Percentiles rank a stretch among this genome's conserved stretches.
phyloP scores from a whole-genome alignment of 2,329 filamentous ascomycete genomes.

The Chaetomium sp. region DNA sequence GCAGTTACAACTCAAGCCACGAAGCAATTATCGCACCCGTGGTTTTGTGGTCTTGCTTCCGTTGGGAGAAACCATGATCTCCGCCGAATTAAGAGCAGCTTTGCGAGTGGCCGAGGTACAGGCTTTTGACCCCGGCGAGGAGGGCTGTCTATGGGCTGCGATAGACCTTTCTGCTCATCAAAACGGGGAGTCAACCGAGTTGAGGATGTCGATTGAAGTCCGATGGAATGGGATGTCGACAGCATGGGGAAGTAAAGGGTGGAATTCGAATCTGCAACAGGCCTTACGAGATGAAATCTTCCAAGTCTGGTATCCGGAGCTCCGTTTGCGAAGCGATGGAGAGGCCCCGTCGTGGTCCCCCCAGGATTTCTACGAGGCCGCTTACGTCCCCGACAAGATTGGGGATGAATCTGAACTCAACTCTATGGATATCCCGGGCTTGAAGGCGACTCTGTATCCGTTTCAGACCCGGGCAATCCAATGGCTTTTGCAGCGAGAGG shows the following conservation, averaged over 20 bases:
- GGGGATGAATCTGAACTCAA: slow-evolving; percentile 30
- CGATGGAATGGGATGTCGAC: slow-evolving; percentile 26
- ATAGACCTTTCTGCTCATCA: slow-evolving; percentile 13
- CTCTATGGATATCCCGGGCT: slow-evolving; percentile 37
- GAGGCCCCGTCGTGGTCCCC: slow-evolving; percentile 33
- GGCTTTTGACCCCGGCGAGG: slow-evolving; percentile 10
- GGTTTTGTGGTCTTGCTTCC: slow-evolving; percentile 8
- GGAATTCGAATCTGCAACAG: slow-evolving; percentile 13
- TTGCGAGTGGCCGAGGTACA: slow-evolving; percentile 14
- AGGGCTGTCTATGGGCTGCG: slow-evolving; percentile 21
- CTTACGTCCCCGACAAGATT: slow-evolving; percentile 51
- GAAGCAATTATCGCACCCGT: slow-evolving; percentile 7
- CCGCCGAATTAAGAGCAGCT: slow-evolving; percentile 1
- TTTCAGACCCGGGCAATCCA: slow-evolving; percentile 65
- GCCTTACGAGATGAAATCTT: slow-evolving; percentile 21
- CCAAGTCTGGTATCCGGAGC: slow-evolving; percentile 16
- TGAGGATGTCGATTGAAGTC: slow-evolving; percentile 20
- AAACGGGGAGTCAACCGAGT: background rate
- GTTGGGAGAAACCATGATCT: slow-evolving; percentile 1
- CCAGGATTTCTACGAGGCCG: slow-evolving; percentile 62
- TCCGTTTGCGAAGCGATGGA: background rate
- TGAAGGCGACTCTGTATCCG: slow-evolving; percentile 54
- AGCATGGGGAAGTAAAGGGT: slow-evolving; percentile 15
- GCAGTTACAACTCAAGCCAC: slow-evolving; percentile 13
- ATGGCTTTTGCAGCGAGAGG: slow-evolving; percentile 65